Conservation (phyloP, 164 flowering plant genomes). For the Piper longum region DNA sequence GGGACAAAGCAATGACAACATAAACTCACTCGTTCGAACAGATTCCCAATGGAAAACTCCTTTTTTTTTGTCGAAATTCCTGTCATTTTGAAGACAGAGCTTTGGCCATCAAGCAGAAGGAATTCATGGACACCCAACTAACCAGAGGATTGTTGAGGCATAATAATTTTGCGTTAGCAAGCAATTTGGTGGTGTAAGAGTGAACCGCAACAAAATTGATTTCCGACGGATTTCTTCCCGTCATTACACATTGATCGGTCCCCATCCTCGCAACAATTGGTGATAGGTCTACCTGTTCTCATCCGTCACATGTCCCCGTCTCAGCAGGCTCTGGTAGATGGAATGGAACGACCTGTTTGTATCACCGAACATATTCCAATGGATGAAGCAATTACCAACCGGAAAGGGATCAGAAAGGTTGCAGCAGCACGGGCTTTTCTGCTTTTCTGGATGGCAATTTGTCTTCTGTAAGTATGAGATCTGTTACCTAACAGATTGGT, state of each 20-base stretch:
- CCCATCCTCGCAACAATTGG: background rate
- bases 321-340: background rate
- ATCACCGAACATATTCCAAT: background rate
- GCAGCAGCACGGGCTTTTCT: too few relatives aligned
- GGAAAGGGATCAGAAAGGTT: background rate
- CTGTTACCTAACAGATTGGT: background rate
- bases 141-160: background rate
- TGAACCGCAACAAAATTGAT: background rate
- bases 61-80: background rate
- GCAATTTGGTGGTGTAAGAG: too few relatives aligned
- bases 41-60: too few relatives aligned
- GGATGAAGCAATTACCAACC: background rate
- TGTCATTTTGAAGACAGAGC: background rate
- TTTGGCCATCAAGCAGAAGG: background rate
- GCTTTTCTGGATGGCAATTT: background rate
- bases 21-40: background rate
- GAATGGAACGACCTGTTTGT: background rate
- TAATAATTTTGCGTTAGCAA: background rate
- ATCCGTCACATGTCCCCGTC: background rate
- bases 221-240: background rate
- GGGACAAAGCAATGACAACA: background rate
- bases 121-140: background rate
- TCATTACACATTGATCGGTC: background rate
- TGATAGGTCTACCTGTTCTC: background rate
- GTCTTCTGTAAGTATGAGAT: background rate